Evolutionary conservation across 805 yeast species (phyloP).

Genomic region (Naumovozyma baii): DNA sequence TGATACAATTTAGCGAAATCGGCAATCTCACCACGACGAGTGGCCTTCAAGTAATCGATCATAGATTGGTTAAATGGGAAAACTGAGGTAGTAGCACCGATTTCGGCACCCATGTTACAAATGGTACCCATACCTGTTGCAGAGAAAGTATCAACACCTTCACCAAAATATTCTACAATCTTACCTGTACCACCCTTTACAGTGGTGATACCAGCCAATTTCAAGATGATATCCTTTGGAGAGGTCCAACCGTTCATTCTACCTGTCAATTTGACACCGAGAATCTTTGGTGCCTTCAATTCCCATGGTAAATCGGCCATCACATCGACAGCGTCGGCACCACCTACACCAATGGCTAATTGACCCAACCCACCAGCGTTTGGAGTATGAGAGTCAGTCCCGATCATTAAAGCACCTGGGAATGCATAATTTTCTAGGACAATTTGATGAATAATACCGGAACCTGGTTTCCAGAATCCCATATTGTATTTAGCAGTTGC

Average conservation of each 20-base stretch:
- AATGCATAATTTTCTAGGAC: conserved; percentile 92
- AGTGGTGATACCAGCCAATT: conserved; percentile 87
- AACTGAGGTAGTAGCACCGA: conserved; percentile 95
- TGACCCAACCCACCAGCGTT: conserved; percentile 98
- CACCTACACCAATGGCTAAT: conserved; percentile 98
- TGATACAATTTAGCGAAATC: conserved; percentile 68
- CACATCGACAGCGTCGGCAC: conserved; percentile 98
- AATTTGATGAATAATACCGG: conserved; percentile 96
- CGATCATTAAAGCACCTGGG: conserved; percentile 94
- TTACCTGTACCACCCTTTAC: conserved; percentile 98
- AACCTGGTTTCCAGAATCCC: conserved; percentile 98
- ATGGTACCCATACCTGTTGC: conserved; percentile 99
- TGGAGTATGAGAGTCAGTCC: conserved; percentile 97
- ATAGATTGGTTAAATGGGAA: conserved; percentile 94
- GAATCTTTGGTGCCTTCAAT: conserved; percentile 89
- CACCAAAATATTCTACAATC: conserved; percentile 93
- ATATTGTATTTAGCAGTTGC: conserved; percentile 93
- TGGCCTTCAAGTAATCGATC: conserved; percentile 77
- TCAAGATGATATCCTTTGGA: conserved; percentile 90
- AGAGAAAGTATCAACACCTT: conserved; percentile 83
- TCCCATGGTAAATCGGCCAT: conserved; percentile 95
- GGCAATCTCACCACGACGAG: conserved; percentile 77
- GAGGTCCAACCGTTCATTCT: conserved; percentile 90
- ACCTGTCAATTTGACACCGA: conserved; percentile 94
- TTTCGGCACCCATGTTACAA: conserved; percentile 99